Percentiles rank a stretch among this genome's conserved stretches.
Conservation (phyloP, 495 filamentous ascomycete species). For the Penicillium alfredii region DNA sequence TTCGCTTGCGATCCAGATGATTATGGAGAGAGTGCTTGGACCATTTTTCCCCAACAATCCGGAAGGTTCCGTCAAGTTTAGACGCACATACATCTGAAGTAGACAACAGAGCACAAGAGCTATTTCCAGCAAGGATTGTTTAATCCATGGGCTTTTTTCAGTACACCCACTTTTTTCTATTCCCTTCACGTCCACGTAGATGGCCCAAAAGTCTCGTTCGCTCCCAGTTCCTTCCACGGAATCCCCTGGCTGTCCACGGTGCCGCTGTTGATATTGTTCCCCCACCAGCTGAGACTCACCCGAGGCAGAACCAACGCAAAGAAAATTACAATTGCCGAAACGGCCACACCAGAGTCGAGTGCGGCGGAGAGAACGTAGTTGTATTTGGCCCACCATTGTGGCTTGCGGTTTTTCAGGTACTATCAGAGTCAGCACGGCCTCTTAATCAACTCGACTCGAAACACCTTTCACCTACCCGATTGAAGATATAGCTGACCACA, state of each 20-base stretch:
- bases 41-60: too few species aligned
- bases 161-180: neutral
- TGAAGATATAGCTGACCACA: slow-evolving; percentile 43
- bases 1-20: too few species aligned
- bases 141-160: too few species aligned
- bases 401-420: neutral
- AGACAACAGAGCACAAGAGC: too few species aligned
- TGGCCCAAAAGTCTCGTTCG: slow-evolving; percentile 16
- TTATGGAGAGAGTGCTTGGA: too few species aligned
- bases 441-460: slow-evolving; percentile 7
- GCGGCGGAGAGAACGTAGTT: slow-evolving; percentile 30
- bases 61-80: too few species aligned
- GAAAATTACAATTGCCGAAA: slow-evolving; percentile 33
- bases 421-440: neutral
- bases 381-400: slow-evolving; percentile 36
- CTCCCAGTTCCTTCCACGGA: slow-evolving; percentile 9
- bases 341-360: slow-evolving; percentile 26
- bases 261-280: slow-evolving; percentile 59
- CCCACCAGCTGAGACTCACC: slow-evolving; percentile 66
- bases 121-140: too few species aligned
- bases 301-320: slow-evolving; percentile 59
- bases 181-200: slow-evolving; percentile 8
- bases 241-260: slow-evolving; percentile 15
- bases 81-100: too few species aligned
- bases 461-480: slow-evolving; percentile 31